Evolutionary conservation across 1,284 basidiomycete genomes (phyloP).

Genomic region (Pseudozyma thailandica): DNA sequence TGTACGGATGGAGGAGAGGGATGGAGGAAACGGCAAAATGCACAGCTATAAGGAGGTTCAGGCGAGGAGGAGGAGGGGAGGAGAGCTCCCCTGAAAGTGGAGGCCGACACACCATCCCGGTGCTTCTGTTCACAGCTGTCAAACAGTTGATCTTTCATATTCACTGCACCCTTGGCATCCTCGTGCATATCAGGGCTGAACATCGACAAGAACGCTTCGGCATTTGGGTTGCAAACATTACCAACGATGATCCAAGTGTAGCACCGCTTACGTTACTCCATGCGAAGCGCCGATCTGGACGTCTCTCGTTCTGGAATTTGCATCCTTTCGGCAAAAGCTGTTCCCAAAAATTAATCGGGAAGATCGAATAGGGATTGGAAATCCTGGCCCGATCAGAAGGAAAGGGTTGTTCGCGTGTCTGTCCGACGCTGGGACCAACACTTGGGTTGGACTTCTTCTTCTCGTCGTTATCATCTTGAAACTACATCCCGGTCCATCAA

Average conservation of each 20-base stretch:
- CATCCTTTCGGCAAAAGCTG: not conserved
- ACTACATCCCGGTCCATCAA: too few relatives aligned
- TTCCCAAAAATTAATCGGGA: not conserved
- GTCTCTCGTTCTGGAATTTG: conserved; percentile 4
- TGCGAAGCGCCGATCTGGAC: conserved; percentile 34
- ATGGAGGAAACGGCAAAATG: not conserved
- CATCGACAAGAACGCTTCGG: too few relatives aligned
- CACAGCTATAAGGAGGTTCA: not conserved
- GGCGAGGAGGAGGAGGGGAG: not conserved
- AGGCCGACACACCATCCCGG: too few relatives aligned
- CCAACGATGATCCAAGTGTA: not conserved
- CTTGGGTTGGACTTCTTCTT: not conserved
- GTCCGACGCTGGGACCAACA: conserved; percentile 31
- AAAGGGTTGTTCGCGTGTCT: conserved; percentile 4
- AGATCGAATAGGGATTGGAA: not conserved
- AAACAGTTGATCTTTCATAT: too few relatives aligned
- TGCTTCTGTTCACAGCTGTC: too few relatives aligned
- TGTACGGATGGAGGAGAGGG: not conserved
- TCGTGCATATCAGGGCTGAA: too few relatives aligned
- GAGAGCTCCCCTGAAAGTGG: too few relatives aligned
- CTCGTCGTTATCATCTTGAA: too few relatives aligned
- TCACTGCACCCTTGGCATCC: too few relatives aligned
- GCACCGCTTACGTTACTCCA: conserved; percentile 22
- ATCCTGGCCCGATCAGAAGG: conserved; percentile 5
- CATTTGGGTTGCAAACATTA: not conserved